A percentile compares a stretch with the other conserved stretches of the same genome.
phyloP scores from a whole-genome alignment of 1,284 basidiomycete genomes.

The Tilletia indica region DNA sequence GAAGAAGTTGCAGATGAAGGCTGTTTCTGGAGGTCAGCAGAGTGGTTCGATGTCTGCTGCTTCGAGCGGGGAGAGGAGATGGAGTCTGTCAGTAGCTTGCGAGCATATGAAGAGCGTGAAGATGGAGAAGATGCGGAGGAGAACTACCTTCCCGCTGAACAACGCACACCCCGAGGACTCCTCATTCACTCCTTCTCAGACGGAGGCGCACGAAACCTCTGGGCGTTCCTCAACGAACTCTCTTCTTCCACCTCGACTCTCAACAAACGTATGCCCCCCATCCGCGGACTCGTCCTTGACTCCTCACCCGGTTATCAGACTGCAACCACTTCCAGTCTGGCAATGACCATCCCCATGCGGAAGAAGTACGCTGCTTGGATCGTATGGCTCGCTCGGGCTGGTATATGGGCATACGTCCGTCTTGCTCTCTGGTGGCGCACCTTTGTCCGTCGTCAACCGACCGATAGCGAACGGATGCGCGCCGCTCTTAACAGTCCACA shows the following conservation, averaged over 20 bases:
- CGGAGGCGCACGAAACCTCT: constrained; percentile 40
- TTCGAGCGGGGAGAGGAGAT: neutral
- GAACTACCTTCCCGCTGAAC: neutral
- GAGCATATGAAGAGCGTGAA: constrained; percentile 13
- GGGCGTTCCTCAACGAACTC: constrained; percentile 10
- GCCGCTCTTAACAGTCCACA: constrained; percentile 31
- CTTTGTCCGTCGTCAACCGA: constrained; percentile 26
- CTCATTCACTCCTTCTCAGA: constrained; percentile 37
- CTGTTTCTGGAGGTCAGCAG: neutral
- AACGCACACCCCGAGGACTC: constrained; percentile 19
- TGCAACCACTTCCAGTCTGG: constrained; percentile 30
- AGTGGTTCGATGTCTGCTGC: neutral
- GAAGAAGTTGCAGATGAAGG: neutral
- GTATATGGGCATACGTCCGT: constrained; percentile 27
- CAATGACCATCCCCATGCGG: constrained; percentile 42
- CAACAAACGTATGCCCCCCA: neutral
- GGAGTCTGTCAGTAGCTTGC: neutral
- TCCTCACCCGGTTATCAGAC: constrained; percentile 40
- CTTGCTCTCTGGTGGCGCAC: constrained; percentile 30
- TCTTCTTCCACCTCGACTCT: constrained; percentile 29
- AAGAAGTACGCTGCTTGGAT: constrained; percentile 23
- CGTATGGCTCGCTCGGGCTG: constrained; percentile 25
- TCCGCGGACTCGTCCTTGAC: constrained; percentile 37
- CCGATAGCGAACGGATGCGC: constrained; percentile 35
- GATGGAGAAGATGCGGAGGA: constrained; percentile 17